Base-by-base conservation (phyloP, 305 asterid genomes). In the Plantago coronopus region DNA sequence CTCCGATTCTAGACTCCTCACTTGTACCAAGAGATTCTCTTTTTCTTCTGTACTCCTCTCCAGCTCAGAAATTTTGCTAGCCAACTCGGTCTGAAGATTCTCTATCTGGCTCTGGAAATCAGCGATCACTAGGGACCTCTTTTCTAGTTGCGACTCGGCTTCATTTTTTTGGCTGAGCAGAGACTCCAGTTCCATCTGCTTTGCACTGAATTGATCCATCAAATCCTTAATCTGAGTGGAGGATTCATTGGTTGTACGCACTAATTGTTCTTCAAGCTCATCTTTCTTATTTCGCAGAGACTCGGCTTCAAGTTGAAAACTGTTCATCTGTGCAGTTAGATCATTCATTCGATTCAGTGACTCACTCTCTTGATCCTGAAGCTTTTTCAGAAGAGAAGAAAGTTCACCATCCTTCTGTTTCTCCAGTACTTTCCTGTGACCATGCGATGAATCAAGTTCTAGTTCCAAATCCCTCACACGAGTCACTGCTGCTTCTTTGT, bases 241-340 rank as follows among this genome's bases (percentile, higher is more conserved):
- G 69, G 78, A 71, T 66, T 79, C 86, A 19, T 66, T 65, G 44
- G 71, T 73, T 75, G 61, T 74, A 44, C 46, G 69, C 38, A 64
- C 75, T 48, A 82, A 57, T 72, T 83, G 73, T 70, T 77, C 79
- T 79, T 82, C 95, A 62, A 82, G 49, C 50, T 81, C 81, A 20
- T 64, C 61, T 71, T 84, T 84, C 42, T 75, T 81, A 66, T 38
- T 38, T 64, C 53, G 71, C 70, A 84, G 69, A 1, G 81, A 80
- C 53, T 81, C 81, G 61, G 73, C 65, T 59, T 78, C 79, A 49
- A 70, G 65, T 48, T 69, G 83, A 74, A 73, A 57, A 37, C 56
- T 48, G 65, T 48, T 71, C 63, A 68, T 54, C 68, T 73, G 68
- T 48, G 64, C 68, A 25, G 66, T 70, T 69, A 77, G 72, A 66